These are phyloP conservation scores for Fraxinus sp. DNA, from an alignment of 305 asterid genomes.

Conservation along the genomic window DNA sequence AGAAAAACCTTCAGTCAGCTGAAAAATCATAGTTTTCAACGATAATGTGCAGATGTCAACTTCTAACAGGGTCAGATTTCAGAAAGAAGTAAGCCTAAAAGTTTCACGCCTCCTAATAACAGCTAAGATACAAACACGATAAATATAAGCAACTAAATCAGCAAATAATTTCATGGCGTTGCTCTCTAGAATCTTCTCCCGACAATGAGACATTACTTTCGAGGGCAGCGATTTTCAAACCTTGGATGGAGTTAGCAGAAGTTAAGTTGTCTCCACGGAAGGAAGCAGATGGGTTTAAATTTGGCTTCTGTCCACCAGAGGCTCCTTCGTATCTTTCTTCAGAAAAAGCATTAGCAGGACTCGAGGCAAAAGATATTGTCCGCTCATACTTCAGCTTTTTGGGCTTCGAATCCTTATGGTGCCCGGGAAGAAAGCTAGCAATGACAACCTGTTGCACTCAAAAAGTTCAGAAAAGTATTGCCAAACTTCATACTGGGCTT, in stretches of 20 bases:
- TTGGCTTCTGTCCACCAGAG: constrained; percentile 40
- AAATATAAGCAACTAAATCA: constrained; percentile 23
- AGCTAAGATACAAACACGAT: constrained; percentile 31
- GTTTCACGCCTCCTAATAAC: constrained; percentile 26
- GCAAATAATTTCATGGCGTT: constrained; percentile 43
- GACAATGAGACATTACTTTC: constrained; percentile 43
- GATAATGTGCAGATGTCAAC: constrained; percentile 11
- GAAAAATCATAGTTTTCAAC: constrained; percentile 23
- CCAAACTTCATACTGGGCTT: background rate
- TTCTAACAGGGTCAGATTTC: constrained; percentile 31
- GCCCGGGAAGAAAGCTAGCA: constrained; percentile 68
- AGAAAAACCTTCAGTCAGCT: constrained; percentile 4
- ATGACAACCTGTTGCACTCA: constrained; percentile 62
- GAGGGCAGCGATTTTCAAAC: constrained; percentile 38
- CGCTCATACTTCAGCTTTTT: constrained; percentile 67
- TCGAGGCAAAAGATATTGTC: constrained; percentile 44
- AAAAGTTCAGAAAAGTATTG: constrained; percentile 19
- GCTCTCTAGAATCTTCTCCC: constrained; percentile 57
- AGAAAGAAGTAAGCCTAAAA: constrained; percentile 36
- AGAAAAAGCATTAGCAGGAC: constrained; percentile 46
- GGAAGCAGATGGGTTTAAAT: constrained; percentile 42
- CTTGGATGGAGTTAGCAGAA: constrained; percentile 39
- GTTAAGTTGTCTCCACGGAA: constrained; percentile 52
- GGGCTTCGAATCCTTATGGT: constrained; percentile 53
- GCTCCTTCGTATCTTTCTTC: constrained; percentile 42